Conservation (phyloP, 2,329 filamentous ascomycete genomes). For the Sordariomycetes sp. region DNA sequence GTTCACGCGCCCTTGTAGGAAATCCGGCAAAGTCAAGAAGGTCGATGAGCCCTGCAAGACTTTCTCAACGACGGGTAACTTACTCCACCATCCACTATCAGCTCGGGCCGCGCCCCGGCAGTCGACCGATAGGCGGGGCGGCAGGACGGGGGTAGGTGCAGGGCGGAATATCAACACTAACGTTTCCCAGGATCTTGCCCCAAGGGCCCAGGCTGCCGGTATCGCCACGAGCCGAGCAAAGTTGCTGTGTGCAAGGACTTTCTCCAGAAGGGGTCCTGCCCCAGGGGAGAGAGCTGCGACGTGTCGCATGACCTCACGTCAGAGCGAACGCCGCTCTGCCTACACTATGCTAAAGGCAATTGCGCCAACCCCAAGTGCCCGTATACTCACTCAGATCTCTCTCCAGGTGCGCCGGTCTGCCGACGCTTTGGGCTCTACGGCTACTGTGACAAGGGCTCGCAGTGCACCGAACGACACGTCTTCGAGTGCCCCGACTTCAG, state of each 20-base stretch:
- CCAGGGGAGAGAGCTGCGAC: slow-evolving; percentile 70
- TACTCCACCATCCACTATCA: slow-evolving; percentile 22
- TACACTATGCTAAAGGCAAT: slow-evolving; percentile 82
- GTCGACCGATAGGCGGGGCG: neutral
- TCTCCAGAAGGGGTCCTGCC: slow-evolving; percentile 69
- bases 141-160: slow-evolving; percentile 1
- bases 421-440: slow-evolving; percentile 74
- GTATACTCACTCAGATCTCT: slow-evolving; percentile 76
- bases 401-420: slow-evolving; percentile 70
- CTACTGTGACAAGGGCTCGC: slow-evolving; percentile 74
- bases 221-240: slow-evolving; percentile 73
- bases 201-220: slow-evolving; percentile 71
- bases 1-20: slow-evolving; percentile 23
- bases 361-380: slow-evolving; percentile 80
- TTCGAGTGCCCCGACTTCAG: slow-evolving; percentile 93
- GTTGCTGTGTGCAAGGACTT: slow-evolving; percentile 87
- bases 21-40: slow-evolving; percentile 50
- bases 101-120: slow-evolving; percentile 10
- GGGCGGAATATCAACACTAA: slow-evolving; percentile 26
- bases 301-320: slow-evolving; percentile 79
- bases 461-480: slow-evolving; percentile 74
- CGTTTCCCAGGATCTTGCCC: slow-evolving; percentile 64
- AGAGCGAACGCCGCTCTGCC: slow-evolving; percentile 76
- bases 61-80: slow-evolving; percentile 60
- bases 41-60: slow-evolving; percentile 63